A percentile compares a stretch with the other conserved stretches of the same genome.
These are phyloP conservation scores for Fusarium citri DNA, from an alignment of 2,329 filamentous ascomycete species.

Conservation along the genomic window DNA sequence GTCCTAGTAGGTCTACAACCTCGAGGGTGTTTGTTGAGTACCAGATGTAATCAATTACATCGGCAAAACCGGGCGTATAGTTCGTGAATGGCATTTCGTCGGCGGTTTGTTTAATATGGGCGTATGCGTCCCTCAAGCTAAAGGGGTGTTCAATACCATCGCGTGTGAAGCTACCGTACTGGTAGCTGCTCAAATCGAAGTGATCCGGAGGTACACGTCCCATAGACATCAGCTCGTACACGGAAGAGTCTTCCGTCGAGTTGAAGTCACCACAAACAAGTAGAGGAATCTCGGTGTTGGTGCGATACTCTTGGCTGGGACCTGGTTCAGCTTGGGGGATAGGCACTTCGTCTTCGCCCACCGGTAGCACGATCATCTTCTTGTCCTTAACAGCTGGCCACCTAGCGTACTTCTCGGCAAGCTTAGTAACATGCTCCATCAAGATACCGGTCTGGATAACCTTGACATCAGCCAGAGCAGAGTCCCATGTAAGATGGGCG, in stretches of 20 bases:
- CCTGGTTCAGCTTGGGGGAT: conserved; percentile 72
- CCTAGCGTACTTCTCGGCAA: conserved; percentile 86
- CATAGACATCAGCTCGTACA: conserved; percentile 88
- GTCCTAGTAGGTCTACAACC: conserved; percentile 84
- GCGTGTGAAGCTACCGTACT: conserved; percentile 93
- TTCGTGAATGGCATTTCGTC: conserved; percentile 94
- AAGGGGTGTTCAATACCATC: conserved; percentile 96
- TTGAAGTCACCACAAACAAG: conserved; percentile 97
- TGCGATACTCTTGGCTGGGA: conserved; percentile 87
- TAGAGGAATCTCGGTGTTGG: conserved; percentile 87
- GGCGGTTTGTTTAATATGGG: conserved; percentile 81
- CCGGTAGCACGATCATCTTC: conserved; percentile 63
- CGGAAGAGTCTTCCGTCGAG: conserved; percentile 85
- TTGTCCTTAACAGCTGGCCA: conserved; percentile 87
- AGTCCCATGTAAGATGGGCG: conserved; percentile 95
- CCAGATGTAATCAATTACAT: conserved; percentile 97
- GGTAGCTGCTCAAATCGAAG: conserved; percentile 79
- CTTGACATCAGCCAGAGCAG: conserved; percentile 91
- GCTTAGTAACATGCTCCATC: conserved; percentile 89
- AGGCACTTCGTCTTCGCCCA: conserved; percentile 59
- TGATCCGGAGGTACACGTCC: conserved; percentile 84
- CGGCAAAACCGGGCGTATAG: conserved; percentile 92
- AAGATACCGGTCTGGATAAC: conserved; percentile 94
- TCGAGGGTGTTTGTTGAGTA: conserved; percentile 92
- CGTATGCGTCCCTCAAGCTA: conserved; percentile 90